These are phyloP conservation scores for Ophiostoma triangulosporum DNA, from an alignment of 2,329 filamentous ascomycete species.

Conservation along the genomic window DNA sequence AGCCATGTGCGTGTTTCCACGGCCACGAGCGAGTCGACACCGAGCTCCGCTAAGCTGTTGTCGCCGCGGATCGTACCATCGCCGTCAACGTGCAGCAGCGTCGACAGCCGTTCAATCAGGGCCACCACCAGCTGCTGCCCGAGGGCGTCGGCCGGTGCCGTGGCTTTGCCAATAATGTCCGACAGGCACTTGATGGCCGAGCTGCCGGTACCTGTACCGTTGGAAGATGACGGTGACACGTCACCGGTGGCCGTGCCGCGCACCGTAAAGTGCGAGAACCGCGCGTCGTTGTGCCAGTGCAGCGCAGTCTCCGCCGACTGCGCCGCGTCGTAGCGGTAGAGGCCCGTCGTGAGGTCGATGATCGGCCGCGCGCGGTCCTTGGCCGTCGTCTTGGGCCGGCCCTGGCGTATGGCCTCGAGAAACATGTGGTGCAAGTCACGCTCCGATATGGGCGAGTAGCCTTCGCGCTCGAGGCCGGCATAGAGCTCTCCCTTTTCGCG, in stretches of 20 bases:
- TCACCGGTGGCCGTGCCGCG: neutral
- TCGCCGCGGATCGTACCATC: conserved; percentile 17
- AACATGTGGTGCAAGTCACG: conserved; percentile 37
- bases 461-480: conserved; percentile 27
- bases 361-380: conserved; percentile 8
- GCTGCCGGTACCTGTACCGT: neutral
- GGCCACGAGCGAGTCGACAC: conserved; percentile 28
- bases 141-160: conserved; percentile 13
- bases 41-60: conserved; percentile 24
- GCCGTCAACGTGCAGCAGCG: conserved; percentile 18
- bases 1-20: conserved; percentile 33
- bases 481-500: conserved; percentile 28
- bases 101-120: conserved; percentile 20
- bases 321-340: conserved; percentile 24
- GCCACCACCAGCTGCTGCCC: conserved; percentile 15
- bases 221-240: too few relatives aligned
- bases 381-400: conserved; percentile 17
- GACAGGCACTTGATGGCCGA: conserved; percentile 18
- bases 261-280: conserved; percentile 27
- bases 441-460: conserved; percentile 35
- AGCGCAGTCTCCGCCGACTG: conserved; percentile 17
- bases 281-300: conserved; percentile 30
- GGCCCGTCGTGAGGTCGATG: conserved; percentile 26
- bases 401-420: conserved; percentile 33
- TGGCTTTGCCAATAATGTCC: conserved; percentile 6